Evolutionary conservation across 176 grass and related monocot genomes (phyloP), one percentile per base, ranked within the genome.

Genomic region (Eragrostis curvula): DNA sequence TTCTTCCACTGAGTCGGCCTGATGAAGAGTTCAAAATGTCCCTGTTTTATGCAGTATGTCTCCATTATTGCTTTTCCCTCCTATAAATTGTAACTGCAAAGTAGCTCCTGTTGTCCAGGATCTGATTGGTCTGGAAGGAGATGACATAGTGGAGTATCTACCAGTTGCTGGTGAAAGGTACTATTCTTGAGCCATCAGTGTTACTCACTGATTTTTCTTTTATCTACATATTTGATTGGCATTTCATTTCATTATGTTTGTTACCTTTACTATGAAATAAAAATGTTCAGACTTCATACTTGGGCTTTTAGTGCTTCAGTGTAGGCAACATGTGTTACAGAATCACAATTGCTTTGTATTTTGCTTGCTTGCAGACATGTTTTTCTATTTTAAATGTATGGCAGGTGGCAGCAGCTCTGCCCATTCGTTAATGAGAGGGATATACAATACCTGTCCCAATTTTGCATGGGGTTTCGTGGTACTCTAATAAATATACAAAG

Each of bases 161-260:
- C 92, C 95, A 86, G 88, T 91, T 81, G 86, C 92, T 86, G 87
- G 88, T 85, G 84, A 89, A 89, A 98, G 65, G 95, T 98, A 95
- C 78, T 82, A 8, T 86, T 70, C 66, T 75, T 75, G 67, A 75
- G 75, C 3, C 71, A 81, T 48, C 5, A 56, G 7, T 81, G 24
- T 70, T 53, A 71, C 36, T 71, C 62, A 20, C 69, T 58, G n/a
- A 74, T 73, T 81, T 16, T 83, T 32, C 0, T n/a, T n/a, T 11
- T 21, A 18, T 76, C 17, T 75, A 61, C 18, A 75, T 23, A 74
- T 68, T n/a, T 53, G 27, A 25, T 70, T 28, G 15, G 12, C 46
- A 66, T 76, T 65, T 63, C 12, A 8, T 14, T 24, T 47, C 63
- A 49, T 84, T 81, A 39, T 77, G 65, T 7, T 18, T 5, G 70